Percentiles rank a stretch among this genome's conserved stretches.
Evolutionary conservation across 352 stramenopile species (phyloP).

Genomic region (Phytophthora brassicae): DNA sequence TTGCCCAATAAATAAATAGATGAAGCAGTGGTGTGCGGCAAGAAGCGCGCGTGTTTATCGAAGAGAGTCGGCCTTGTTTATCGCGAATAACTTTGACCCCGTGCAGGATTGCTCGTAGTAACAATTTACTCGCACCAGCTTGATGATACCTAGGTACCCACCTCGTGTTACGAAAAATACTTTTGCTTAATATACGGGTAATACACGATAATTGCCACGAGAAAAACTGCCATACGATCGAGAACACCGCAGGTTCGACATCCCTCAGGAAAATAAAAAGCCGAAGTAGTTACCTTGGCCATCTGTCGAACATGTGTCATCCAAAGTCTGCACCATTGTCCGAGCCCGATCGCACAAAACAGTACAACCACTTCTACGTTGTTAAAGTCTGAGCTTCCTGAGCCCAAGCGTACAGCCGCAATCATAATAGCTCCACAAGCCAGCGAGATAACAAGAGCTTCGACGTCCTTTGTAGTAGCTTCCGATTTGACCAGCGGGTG

Average conservation of each 20-base stretch:
- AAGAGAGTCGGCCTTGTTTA: not conserved
- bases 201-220: constrained; percentile 48
- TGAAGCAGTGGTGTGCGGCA: constrained; percentile 19
- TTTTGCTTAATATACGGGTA: constrained; percentile 54
- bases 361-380: constrained; percentile 41
- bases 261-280: constrained; percentile 43
- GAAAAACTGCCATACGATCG: constrained; percentile 46
- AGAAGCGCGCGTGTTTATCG: constrained; percentile 8
- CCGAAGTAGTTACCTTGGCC: constrained; percentile 46
- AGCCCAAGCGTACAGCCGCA: constrained; percentile 29
- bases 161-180: constrained; percentile 21
- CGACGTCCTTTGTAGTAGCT: constrained; percentile 25
- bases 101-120: not conserved
- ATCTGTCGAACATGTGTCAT: constrained; percentile 42
- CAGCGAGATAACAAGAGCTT: constrained; percentile 38
- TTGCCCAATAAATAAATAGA: constrained; percentile 42
- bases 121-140: too few relatives aligned
- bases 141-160: too few relatives aligned
- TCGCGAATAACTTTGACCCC: not conserved
- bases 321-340: constrained; percentile 42
- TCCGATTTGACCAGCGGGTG: constrained; percentile 29
- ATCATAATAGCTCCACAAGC: constrained; percentile 39
- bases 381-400: constrained; percentile 24
- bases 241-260: constrained; percentile 40
- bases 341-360: constrained; percentile 40